Base-by-base conservation (phyloP, 176 grass and related monocot species). In the Oryza meridionalis region DNA sequence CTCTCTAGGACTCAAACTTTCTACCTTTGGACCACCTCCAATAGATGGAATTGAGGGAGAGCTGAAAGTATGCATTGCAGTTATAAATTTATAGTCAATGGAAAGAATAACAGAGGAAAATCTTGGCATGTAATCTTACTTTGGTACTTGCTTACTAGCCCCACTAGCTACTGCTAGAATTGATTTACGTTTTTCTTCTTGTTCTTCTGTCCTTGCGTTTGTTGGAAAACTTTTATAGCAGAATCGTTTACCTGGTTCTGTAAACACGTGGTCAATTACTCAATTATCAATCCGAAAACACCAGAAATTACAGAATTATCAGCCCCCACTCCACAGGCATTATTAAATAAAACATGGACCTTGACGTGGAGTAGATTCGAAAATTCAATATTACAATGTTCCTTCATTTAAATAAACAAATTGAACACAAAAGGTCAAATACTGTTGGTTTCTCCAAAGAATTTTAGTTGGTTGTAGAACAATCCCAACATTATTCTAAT, bases 1-100 rank as follows among this genome's bases (percentile, higher is more conserved):
- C 77, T 99, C 96, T 89, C 88, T 92, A 65, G 96, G 91, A 88
- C 93, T 99, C 76, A 99, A 67, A 83, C 92, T 99, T 93, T 99
- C 96, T 75, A 84, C 55, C 83, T 98, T 94, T 21, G 82, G 85
- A 90, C 89, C 93, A 90, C 89, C 93, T 32, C 87, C 89, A 86
- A 77, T 88, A 64, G 76, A 82, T 78, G 81, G 49, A 49, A 96
- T 68, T 70, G 90, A 89, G 40, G 90, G 88, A 68, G 86, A 96
- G 73, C 91, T 93, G 63, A 53, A 84, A 92, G 86, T 58, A 83
- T 55, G 33, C 27, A 80, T 46, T 38, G 47, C 3, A 73, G 33
- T 68, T 70, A 58, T 55, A 75, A 26, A 22, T 13, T 68, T 75
- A 37, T 58, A 75, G 26, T 37, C 13, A 74, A n/a, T 27, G 14